phyloP scores from a whole-genome alignment of 441 rosid species.

The Isatis lusitanica region DNA sequence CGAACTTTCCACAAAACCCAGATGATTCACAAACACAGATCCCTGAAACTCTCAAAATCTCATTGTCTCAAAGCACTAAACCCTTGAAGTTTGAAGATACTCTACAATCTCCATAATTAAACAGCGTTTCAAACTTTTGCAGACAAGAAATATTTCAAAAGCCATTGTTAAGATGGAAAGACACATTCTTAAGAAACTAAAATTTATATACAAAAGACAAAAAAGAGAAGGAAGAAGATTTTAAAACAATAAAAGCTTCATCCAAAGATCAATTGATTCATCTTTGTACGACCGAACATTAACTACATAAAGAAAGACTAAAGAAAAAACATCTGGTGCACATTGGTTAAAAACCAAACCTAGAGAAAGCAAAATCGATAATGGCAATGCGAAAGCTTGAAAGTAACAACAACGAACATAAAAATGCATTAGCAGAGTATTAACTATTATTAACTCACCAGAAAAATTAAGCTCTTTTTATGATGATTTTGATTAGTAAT shows the following conservation, averaged over 20 bases:
- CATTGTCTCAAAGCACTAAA: constrained; percentile 13
- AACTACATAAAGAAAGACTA: background rate
- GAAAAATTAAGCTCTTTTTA: background rate
- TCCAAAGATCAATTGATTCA: background rate
- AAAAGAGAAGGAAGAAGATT: background rate
- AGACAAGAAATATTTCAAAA: background rate
- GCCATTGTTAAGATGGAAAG: constrained; percentile 11
- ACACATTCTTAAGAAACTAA: background rate
- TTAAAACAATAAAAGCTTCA: background rate
- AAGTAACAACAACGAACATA: constrained; percentile 3
- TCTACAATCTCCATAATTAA: too few relatives aligned
- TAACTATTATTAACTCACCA: constrained; percentile 6
- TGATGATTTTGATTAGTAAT: background rate
- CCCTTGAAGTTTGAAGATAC: constrained; percentile 3
- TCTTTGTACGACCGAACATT: background rate
- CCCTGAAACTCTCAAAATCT: constrained; percentile 22
- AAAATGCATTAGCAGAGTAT: background rate
- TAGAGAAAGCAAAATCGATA: background rate
- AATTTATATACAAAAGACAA: background rate
- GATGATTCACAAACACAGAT: constrained; percentile 26
- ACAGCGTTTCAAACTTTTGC: background rate
- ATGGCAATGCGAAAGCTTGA: constrained; percentile 8
- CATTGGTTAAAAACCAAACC: background rate
- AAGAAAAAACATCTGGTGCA: background rate
- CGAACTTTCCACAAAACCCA: constrained; percentile 33